Percentiles rank a stretch among this genome's conserved stretches.
These are phyloP conservation scores for Vitis hybrid DNA, from an alignment of 177 flowering plant genomes.

Conservation along the genomic window DNA sequence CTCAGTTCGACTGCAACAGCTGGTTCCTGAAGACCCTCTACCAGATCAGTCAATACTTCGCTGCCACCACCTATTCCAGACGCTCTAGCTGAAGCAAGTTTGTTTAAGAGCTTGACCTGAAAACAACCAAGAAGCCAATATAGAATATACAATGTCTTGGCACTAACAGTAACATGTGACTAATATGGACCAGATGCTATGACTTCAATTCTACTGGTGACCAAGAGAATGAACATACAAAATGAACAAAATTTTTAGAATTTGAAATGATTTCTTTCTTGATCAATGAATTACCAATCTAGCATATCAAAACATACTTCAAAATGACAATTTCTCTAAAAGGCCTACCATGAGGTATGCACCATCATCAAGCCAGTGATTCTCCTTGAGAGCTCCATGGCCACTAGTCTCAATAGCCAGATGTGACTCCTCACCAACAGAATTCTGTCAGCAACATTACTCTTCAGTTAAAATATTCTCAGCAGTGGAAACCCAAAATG, in stretches of 20 bases:
- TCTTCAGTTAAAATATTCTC: slow-evolving; percentile 12
- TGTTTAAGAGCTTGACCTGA: slow-evolving; percentile 92
- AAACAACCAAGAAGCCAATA: slow-evolving; percentile 1
- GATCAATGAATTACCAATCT: not conserved
- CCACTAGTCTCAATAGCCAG: slow-evolving; percentile 99
- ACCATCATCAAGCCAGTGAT: slow-evolving; percentile 99
- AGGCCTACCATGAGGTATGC: slow-evolving; percentile 91
- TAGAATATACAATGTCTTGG: not conserved
- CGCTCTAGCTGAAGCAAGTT: slow-evolving; percentile 92
- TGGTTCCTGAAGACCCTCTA: slow-evolving; percentile 88
- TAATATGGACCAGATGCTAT: no score
- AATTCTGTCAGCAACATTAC: slow-evolving; percentile 56
- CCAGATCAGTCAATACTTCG: slow-evolving; percentile 84
- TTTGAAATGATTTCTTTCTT: not conserved
- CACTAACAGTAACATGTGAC: not conserved
- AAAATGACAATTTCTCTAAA: not conserved
- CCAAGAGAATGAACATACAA: not conserved
- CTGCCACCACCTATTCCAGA: slow-evolving; percentile 73
- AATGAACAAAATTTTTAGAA: not conserved
- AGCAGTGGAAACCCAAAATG: not conserved
- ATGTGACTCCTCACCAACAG: slow-evolving; percentile 90
- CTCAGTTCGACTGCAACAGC: slow-evolving; percentile 80
- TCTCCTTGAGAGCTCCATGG: slow-evolving; percentile 99
- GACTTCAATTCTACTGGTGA: no score
- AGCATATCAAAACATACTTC: not conserved